Percentiles rank a stretch among this genome's conserved stretches.
These are phyloP conservation scores for Cyberlindnera maclurae DNA, from an alignment of 805 yeast genomes.

Conservation along the genomic window DNA sequence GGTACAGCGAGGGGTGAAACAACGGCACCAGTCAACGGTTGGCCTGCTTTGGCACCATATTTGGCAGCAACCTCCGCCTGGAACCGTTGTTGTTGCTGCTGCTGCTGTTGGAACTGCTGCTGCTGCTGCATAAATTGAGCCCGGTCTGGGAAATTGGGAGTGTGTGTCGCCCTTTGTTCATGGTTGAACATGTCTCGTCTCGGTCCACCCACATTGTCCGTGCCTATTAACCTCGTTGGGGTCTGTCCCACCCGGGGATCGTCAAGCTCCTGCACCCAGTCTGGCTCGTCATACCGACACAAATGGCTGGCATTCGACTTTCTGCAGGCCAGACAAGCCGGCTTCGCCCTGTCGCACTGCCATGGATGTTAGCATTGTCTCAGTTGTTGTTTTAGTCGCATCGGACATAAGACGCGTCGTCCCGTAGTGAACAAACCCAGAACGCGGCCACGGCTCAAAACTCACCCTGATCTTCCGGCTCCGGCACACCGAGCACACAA, in stretches of 20 bases:
- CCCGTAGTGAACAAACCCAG: not conserved
- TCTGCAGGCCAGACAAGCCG: conserved; percentile 21
- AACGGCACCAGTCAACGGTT: conserved; percentile 10
- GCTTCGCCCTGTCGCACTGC: conserved; percentile 24
- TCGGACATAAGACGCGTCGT: conserved; percentile 8
- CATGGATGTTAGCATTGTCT: conserved; percentile 1
- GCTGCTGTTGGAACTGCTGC: conserved; percentile 13
- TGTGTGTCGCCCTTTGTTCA: too few relatives aligned
- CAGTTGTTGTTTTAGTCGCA: not conserved
- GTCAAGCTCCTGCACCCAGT: conserved; percentile 1
- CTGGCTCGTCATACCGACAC: conserved; percentile 22
- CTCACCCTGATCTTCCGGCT: conserved; percentile 25
- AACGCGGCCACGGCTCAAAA: conserved; percentile 1
- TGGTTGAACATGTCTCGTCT: too few relatives aligned
- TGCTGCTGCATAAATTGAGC: conserved; percentile 2
- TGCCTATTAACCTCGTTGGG: too few relatives aligned
- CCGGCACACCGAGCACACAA: conserved; percentile 25
- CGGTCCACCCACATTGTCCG: too few relatives aligned
- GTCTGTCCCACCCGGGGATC: not conserved
- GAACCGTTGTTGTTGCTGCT: conserved; percentile 14
- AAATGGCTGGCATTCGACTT: conserved; percentile 20
- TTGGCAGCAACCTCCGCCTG: conserved; percentile 19
- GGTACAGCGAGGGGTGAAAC: not conserved
- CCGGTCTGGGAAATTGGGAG: too few relatives aligned
- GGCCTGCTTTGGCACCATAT: conserved; percentile 12